These are phyloP conservation scores for Penicillium goetzii DNA, from an alignment of 495 filamentous ascomycete species.

Conservation along the genomic window DNA sequence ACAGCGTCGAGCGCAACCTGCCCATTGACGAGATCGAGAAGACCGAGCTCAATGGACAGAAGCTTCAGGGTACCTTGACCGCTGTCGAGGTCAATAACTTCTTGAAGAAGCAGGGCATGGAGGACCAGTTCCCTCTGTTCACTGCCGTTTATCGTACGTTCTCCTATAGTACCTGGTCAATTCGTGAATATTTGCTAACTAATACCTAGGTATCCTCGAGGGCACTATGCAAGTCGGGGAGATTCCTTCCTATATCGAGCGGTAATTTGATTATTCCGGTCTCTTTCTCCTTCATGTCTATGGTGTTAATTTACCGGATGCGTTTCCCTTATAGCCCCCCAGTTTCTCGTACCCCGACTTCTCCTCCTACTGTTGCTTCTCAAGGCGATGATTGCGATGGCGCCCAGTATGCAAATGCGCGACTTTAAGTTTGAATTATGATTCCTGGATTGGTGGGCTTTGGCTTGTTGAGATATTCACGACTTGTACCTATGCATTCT, in stretches of 20 bases:
- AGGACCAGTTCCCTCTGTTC: constrained; percentile 88
- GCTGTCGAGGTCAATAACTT: constrained; percentile 89
- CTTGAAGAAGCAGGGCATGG: constrained; percentile 73
- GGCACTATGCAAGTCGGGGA: constrained; percentile 48
- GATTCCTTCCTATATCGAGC: constrained; percentile 50
- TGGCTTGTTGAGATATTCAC: constrained; percentile 25
- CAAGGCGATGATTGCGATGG: constrained; percentile 25
- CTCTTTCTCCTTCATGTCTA: constrained; percentile 25
- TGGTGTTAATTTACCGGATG: constrained; percentile 40
- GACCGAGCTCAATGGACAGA: constrained; percentile 93
- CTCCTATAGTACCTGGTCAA: background rate
- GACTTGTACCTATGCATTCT: constrained; percentile 28
- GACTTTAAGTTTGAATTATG: constrained; percentile 28
- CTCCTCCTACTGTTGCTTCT: constrained; percentile 21
- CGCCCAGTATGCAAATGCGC: constrained; percentile 27
- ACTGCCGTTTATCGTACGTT: constrained; percentile 72
- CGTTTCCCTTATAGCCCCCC: constrained; percentile 32
- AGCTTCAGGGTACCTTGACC: constrained; percentile 91
- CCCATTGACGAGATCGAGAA: constrained; percentile 86
- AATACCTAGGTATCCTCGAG: constrained; percentile 41
- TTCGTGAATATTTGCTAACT: constrained; percentile 21
- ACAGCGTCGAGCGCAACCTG: constrained; percentile 77
- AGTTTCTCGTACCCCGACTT: constrained; percentile 23
- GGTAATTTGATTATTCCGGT: constrained; percentile 35
- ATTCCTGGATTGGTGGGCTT: constrained; percentile 12